Evolutionary conservation across 257 asterid species (phyloP).

Genomic region (Salvia miltiorrhiza): DNA sequence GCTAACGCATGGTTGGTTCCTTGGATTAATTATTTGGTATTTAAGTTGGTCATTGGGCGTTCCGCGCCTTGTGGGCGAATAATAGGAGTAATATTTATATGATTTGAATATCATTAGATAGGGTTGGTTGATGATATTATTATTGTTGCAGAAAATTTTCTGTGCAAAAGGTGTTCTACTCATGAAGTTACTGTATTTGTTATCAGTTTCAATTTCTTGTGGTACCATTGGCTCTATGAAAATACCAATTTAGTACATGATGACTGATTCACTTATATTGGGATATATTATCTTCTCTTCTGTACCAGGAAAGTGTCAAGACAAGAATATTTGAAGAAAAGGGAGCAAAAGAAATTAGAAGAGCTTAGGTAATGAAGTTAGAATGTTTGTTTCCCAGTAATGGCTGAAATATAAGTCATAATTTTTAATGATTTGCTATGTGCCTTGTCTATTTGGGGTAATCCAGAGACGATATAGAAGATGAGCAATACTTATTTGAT

Average conservation of each 20-base stretch:
- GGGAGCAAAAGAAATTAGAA: constrained; percentile 90
- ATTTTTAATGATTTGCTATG: constrained; percentile 13
- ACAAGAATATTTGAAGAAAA: constrained; percentile 85
- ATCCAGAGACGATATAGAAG: constrained; percentile 84
- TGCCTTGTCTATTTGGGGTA: constrained; percentile 16
- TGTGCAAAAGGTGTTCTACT: neutral
- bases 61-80: neutral
- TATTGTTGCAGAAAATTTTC: neutral
- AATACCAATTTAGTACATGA: neutral
- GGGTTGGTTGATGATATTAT: neutral
- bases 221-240: neutral
- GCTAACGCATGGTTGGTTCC: too few relatives aligned
- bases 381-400: neutral
- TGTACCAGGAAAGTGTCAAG: constrained; percentile 67
- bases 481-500: constrained; percentile 78
- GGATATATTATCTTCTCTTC: constrained; percentile 9
- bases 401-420: neutral
- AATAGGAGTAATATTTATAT: neutral
- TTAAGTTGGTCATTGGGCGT: neutral
- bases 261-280: constrained; percentile 17
- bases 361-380: constrained; percentile 60
- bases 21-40: neutral
- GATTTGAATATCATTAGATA: neutral
- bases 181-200: neutral
- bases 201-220: neutral